Evolutionary conservation across 1,284 basidiomycete species (phyloP), one percentile per base, ranked within the genome.

Genomic region (Agroathelia rolfsii): DNA sequence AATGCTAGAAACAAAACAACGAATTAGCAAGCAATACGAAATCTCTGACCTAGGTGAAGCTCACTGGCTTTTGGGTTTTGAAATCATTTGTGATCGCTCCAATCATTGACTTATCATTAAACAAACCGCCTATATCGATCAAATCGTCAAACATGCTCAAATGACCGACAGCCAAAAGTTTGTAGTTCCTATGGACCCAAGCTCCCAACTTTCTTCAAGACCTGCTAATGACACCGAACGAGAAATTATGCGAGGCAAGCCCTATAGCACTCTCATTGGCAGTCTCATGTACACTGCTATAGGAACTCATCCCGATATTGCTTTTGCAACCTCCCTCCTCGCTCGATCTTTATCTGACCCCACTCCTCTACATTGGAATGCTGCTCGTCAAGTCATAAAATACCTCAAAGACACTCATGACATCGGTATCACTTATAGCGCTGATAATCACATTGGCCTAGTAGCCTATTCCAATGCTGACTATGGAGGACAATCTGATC

Each of bases 1-100:
- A 9, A 45, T 53, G n/a, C 24, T 37, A 1, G 26, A 39, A 3
- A 37, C 50, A 39, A 51, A 55, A 29, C 22, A 26, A 6, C 32
- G 46, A 7, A 42, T 60, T 6, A 39, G 42, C 3, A 8, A 21
- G 7, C 38, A 42, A 24, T 59, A 48, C 43, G 39, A 45, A 5
- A 44, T 63, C 15, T 51, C 43, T 2, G 50, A 55, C 35, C 40
- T 58, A 0, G 61, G 61, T 0, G 28, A 40, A 1, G 44, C 51
- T 15, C 39, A 39, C 8, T 56, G 46, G 44, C 37, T 62, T n/a
- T 44, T 63, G 1, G 55, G 58, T 3, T 46, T 61, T 24, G 42
- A 54, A 32, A 43, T 63, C 35, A 35, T 28, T 4, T 44, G 53
- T 7, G 46, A 61, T 31, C 30, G 43, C 11, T 21, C 30, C 4